Conservation (phyloP, 805 yeast genomes). For the Yarrowia yakushimensis region DNA sequence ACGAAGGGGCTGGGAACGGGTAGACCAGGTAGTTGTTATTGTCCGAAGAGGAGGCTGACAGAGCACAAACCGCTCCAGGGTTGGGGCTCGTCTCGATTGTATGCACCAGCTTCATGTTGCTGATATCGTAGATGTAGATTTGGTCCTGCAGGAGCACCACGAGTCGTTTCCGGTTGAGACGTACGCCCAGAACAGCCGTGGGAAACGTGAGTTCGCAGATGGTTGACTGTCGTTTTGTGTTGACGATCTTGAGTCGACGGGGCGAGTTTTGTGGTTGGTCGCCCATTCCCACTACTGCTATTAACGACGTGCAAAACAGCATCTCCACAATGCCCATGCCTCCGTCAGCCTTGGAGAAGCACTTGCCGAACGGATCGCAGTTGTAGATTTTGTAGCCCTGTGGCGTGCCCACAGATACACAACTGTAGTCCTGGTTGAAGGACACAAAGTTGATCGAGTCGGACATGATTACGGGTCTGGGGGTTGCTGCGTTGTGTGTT, state of each 20-base stretch:
- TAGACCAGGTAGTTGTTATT: slow-evolving; percentile 49
- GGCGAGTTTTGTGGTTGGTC: slow-evolving; percentile 63
- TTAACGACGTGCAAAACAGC: slow-evolving; percentile 82
- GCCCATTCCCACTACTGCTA: slow-evolving; percentile 79
- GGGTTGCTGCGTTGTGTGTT: slow-evolving; percentile 1
- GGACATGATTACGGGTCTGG: neutral
- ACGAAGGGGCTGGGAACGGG: slow-evolving; percentile 46
- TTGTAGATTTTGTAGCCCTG: slow-evolving; percentile 70
- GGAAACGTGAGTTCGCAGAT: slow-evolving; percentile 91
- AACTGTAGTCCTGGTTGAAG: slow-evolving; percentile 86
- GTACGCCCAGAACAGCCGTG: slow-evolving; percentile 63
- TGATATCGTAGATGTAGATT: slow-evolving; percentile 81
- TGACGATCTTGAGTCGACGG: slow-evolving; percentile 75
- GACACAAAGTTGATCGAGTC: slow-evolving; percentile 49
- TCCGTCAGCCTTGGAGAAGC: slow-evolving; percentile 48
- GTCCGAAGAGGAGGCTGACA: slow-evolving; percentile 41
- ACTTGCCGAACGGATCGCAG: slow-evolving; percentile 82
- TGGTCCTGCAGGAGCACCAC: slow-evolving; percentile 76
- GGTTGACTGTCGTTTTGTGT: slow-evolving; percentile 64
- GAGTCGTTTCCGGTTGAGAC: slow-evolving; percentile 76
- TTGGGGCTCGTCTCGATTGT: slow-evolving; percentile 59
- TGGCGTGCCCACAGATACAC: slow-evolving; percentile 71
- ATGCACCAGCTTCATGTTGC: slow-evolving; percentile 79
- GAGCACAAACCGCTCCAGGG: slow-evolving; percentile 40
- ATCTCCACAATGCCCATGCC: slow-evolving; percentile 66